Conservation (phyloP, 2,329 filamentous ascomycete species). For the Scedosporium dehoogii region DNA sequence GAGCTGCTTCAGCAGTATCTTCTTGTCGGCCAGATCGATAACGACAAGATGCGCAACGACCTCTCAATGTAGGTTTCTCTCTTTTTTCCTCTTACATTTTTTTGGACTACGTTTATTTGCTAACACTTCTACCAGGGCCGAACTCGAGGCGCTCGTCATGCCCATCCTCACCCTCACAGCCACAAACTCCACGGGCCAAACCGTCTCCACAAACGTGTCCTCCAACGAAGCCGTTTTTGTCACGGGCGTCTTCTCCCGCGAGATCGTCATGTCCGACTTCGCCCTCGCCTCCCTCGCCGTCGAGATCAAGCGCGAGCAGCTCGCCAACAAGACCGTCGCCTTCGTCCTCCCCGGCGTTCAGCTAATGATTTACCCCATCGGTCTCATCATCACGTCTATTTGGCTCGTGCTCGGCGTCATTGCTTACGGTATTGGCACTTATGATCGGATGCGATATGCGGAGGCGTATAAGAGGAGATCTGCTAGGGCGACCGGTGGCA, state of each 20-base stretch:
- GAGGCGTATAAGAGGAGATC: constrained; percentile 44
- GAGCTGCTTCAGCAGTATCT: constrained; percentile 50
- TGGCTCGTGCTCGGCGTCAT: constrained; percentile 50
- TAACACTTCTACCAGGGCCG: constrained; percentile 28
- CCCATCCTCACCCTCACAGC: constrained; percentile 58
- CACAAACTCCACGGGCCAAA: constrained; percentile 37
- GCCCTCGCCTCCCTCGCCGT: constrained; percentile 39
- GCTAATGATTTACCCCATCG: constrained; percentile 60
- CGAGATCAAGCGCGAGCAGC: constrained; percentile 30
- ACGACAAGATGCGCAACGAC: constrained; percentile 38
- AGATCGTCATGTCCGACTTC: constrained; percentile 41
- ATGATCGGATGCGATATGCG: constrained; percentile 55
- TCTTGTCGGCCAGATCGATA: constrained; percentile 60
- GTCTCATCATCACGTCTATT: constrained; percentile 53
- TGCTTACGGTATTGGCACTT: constrained; percentile 55
- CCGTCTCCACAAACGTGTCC: constrained; percentile 54
- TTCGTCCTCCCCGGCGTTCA: constrained; percentile 62
- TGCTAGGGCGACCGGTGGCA: neutral
- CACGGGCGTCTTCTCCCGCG: constrained; percentile 56
- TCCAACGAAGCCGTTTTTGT: constrained; percentile 63
- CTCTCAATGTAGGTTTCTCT: constrained; percentile 49
- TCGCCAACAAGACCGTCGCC: constrained; percentile 43
- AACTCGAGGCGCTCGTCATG: constrained; percentile 54
- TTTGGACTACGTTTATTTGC: constrained; percentile 9
- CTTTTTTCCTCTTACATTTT: neutral